Evolutionary conservation across 2,329 filamentous ascomycete species (phyloP), one percentile per base, ranked within the genome.

Genomic region (Ophiobolus disseminans): DNA sequence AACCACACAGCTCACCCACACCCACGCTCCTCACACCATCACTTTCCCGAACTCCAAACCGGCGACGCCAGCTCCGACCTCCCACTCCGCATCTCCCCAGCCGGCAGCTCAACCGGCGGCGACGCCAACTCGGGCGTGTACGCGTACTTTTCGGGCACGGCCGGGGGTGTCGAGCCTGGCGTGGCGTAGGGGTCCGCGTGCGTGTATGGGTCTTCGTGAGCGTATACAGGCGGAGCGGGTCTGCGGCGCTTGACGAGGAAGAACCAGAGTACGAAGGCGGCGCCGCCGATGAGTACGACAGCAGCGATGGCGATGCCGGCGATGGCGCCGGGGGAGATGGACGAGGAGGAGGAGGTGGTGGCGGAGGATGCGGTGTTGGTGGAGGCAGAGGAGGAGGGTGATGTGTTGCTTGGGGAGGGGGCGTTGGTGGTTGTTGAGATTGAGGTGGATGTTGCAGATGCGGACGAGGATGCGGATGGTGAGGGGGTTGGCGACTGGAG

Each of bases 261-360:
- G 30, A 45, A 45, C 21, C 36, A 50, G 11, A 41, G 6, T 3
- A 16, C 40, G 30, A 41, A 36, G 13, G 41, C n/a, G 23, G 34
- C 14, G n/a, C 26, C 20, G 31, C 13, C 4, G 25, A 54, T 6
- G 28, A 53, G 14, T 10, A 32, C 36, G 6, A 46, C 25, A 17
- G 23, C 42, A 8, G 42, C 55, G 16, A 50, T 34, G 25, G 31
- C 45, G 9, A 59, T 53, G 21, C 56, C 56, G 11, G 35, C 45
- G 39, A 59, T 56, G 3, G 53, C 56, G 19, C 56, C 56, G 10
- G 38, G 17, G 21, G 53, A 47, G 19, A 59, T 22, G 5, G 23
- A 22, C 2, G 38, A 44, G 20, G 46, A 40, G 14, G 39, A 23
- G 2, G 42, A 16, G 7, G 40, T n/a, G 28, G 41, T 30, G 13